Percentiles rank a stretch among this genome's conserved stretches.
Conservation (phyloP, 768 basidiomycete genomes). For the Phanerochaete sordida region DNA sequence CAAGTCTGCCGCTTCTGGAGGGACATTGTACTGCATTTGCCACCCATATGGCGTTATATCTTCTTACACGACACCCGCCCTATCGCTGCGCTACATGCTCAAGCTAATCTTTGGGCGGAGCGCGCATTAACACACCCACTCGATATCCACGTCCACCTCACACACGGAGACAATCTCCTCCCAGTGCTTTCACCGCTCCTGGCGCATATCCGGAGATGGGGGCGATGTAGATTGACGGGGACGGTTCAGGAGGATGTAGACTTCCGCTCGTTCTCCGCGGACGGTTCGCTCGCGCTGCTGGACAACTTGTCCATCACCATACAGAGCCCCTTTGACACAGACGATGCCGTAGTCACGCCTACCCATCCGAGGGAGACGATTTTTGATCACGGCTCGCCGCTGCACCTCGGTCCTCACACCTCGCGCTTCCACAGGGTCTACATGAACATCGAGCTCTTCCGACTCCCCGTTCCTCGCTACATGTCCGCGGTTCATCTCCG, state of each 20-base stretch:
- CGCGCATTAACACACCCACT: constrained; percentile 53
- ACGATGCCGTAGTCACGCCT: neutral
- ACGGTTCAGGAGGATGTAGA: constrained; percentile 26
- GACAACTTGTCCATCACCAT: constrained; percentile 7
- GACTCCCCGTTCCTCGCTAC: constrained; percentile 43
- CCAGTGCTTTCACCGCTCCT: constrained; percentile 65
- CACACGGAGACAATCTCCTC: constrained; percentile 48
- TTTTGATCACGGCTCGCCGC: constrained; percentile 6
- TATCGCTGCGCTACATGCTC: constrained; percentile 37
- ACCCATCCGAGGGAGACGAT: constrained; percentile 6
- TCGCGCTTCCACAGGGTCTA: constrained; percentile 21
- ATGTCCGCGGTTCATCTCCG: constrained; percentile 54
- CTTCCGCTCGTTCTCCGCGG: constrained; percentile 6
- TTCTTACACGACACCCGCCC: constrained; percentile 42
- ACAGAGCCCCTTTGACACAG: neutral
- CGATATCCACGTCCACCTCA: constrained; percentile 52
- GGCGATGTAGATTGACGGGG: constrained; percentile 41
- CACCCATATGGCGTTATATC: constrained; percentile 60
- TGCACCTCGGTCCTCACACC: constrained; percentile 16
- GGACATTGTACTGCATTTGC: constrained; percentile 47
- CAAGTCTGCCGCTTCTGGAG: constrained; percentile 61
- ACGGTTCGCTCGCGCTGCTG: constrained; percentile 7
- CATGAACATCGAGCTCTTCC: constrained; percentile 47
- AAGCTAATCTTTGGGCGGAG: constrained; percentile 51
- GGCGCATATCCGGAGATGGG: constrained; percentile 55